These are phyloP conservation scores for Tetrapisispora iriomotensis DNA, from an alignment of 805 yeast genomes.

Conservation along the genomic window DNA sequence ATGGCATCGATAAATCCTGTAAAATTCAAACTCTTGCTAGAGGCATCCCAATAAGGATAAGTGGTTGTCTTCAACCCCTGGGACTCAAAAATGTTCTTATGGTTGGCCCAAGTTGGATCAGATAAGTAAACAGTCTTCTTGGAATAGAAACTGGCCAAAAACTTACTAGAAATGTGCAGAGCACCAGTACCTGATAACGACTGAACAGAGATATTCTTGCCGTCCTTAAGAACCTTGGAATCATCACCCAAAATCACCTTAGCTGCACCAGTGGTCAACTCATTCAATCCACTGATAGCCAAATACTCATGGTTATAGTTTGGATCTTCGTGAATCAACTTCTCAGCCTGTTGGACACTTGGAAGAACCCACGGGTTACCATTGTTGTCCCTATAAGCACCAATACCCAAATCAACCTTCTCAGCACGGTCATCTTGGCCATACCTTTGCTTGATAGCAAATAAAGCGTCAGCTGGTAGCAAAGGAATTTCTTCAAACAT, in stretches of 20 bases:
- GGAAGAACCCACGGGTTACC: conserved; percentile 90
- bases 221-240: conserved; percentile 44
- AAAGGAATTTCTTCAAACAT: conserved; percentile 40
- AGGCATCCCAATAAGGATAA: conserved; percentile 82
- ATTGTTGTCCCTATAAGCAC: conserved; percentile 84
- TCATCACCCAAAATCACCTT: conserved; percentile 60
- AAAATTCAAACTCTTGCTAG: conserved; percentile 60
- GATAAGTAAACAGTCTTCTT: conserved; percentile 53
- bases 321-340: conserved; percentile 46
- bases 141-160: conserved; percentile 23
- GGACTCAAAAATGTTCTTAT: conserved; percentile 66
- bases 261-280: conserved; percentile 62
- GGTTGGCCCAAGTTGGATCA: conserved; percentile 97
- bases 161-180: conserved; percentile 71
- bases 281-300: conserved; percentile 67
- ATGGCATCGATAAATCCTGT: conserved; percentile 58
- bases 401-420: conserved; percentile 83
- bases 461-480: conserved; percentile 80
- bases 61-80: conserved; percentile 56
- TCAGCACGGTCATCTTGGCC: conserved; percentile 44
- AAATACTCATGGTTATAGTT: conserved; percentile 78
- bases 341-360: conserved; percentile 61
- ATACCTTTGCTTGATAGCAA: conserved; percentile 66
- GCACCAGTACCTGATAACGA: conserved; percentile 96
- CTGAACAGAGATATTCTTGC: conserved; percentile 73